These are phyloP conservation scores for Leptographium radiaticola DNA, from an alignment of 2,329 filamentous ascomycete genomes.

Conservation along the genomic window DNA sequence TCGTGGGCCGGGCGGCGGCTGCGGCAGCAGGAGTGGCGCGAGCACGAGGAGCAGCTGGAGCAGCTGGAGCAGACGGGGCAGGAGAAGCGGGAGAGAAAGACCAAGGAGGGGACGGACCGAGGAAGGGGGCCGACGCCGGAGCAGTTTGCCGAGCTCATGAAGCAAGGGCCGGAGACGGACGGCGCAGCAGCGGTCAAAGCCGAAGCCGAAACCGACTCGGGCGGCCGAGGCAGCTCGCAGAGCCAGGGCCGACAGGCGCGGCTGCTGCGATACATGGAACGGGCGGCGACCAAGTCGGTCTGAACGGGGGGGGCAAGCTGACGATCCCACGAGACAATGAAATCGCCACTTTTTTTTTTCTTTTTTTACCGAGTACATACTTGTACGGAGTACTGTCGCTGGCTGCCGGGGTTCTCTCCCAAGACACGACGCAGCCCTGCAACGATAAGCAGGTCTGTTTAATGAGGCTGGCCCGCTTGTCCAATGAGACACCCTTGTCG, in stretches of 20 bases:
- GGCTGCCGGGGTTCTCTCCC: too few species aligned
- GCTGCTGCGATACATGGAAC: neutral
- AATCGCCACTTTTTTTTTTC: too few species aligned
- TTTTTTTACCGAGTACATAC: too few species aligned
- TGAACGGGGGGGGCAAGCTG: neutral
- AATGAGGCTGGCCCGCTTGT: neutral
- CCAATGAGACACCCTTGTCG: neutral
- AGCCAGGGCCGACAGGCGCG: neutral
- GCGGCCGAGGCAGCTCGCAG: neutral
- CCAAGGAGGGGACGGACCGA: too few species aligned
- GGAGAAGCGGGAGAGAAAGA: neutral
- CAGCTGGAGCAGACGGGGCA: neutral
- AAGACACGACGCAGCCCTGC: neutral
- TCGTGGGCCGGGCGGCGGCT: conserved; percentile 9
- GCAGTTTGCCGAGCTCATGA: neutral
- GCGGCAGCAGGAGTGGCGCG: conserved; percentile 1
- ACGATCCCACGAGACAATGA: too few species aligned
- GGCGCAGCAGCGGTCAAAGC: neutral
- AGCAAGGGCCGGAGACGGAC: neutral
- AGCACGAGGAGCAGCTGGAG: neutral
- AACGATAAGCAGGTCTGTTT: neutral
- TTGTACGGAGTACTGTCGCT: too few species aligned
- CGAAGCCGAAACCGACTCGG: neutral
- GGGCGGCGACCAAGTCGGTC: neutral
- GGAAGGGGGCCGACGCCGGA: neutral